Conservation (phyloP, 1,139 yeast species). For the Keqinozyma sinolaborantium region DNA sequence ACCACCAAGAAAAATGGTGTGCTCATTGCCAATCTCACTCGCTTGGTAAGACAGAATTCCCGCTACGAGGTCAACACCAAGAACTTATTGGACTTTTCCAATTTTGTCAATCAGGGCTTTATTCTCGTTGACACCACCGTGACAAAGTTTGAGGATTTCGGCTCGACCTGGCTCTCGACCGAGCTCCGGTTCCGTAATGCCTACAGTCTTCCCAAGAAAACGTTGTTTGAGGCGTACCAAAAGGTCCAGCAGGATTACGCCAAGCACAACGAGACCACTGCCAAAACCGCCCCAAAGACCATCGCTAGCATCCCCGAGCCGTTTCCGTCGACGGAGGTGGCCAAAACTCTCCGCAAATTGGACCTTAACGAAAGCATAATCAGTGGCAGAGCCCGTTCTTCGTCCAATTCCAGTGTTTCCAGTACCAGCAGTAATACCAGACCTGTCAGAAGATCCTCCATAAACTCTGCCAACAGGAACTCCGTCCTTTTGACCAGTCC, state of each 20-base stretch:
- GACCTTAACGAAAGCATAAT: conserved; percentile 14
- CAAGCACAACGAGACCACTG: not conserved
- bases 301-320: conserved; percentile 4
- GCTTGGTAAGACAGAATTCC: conserved; percentile 46
- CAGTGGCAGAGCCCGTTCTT: conserved; percentile 22
- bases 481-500: conserved; percentile 7
- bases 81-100: conserved; percentile 35
- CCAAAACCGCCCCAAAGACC: not conserved
- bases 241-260: conserved; percentile 1
- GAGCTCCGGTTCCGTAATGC: conserved; percentile 36
- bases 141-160: conserved; percentile 30
- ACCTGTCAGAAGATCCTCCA: conserved; percentile 12
- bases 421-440: conserved; percentile 14
- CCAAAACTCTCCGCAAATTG: conserved; percentile 13
- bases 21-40: conserved; percentile 46
- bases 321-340: conserved; percentile 12
- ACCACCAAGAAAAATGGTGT: conserved; percentile 50
- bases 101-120: conserved; percentile 31
- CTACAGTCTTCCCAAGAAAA: conserved; percentile 27
- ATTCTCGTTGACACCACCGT: conserved; percentile 21
- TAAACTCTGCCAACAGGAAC: conserved; percentile 18
- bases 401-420: conserved; percentile 24
- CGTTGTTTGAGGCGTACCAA: conserved; percentile 18
- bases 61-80: conserved; percentile 31
- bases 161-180: conserved; percentile 29